Base-by-base conservation (phyloP, 2,329 filamentous ascomycete species). In the Sporothrix schenckii region DNA sequence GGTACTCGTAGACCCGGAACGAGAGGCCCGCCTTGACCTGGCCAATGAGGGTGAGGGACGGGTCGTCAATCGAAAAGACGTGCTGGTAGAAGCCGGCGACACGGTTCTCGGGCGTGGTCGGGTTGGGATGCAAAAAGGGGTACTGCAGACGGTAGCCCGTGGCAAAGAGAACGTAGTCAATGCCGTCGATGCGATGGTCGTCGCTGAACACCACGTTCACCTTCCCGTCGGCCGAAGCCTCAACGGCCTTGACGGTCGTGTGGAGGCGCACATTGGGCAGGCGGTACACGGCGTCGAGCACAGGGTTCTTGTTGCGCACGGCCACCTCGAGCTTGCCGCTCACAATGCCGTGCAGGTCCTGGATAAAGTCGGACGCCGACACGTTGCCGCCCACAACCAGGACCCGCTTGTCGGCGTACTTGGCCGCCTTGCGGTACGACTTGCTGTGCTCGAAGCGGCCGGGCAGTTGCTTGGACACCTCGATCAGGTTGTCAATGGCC, bases 131-230 rank as follows among this genome's bases (percentile, higher is more conserved):
- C 7, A 87, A 74, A 74, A 86, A 89, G 0, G 85, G 86, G 0
- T 88, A 76, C 2, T 84, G 85, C 82, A 86, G 88, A 0, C 82
- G 83, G 74, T 88, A 88, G 0, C 87, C 87, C 0, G 87, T 89
- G 4, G 84, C 87, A 69, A 89, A 87, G 53, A 89, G 83, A 39
- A 89, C 80, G 67, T 85, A 77, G 72, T 89, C 86, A 10, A 89
- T 82, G 5, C 83, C 79, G 0, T 81, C 75, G 0, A 86, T 77
- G 0, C 74, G 78, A 0, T 81, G 82, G 0, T 85, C 85, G 66
- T 88, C 85, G 58, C 81, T 80, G 66, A 89, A 88, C 44, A 82
- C 78, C 0, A 88, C 80, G 0, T 58, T 78, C 80, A 24, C 82
- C 77, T 0, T 75, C 74, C 54, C 72, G 69, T 13, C 77, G 78